Evolutionary conservation across 2,329 filamentous ascomycete genomes (phyloP), one percentile per base, ranked within the genome.

Genomic region (Periconia sp.): DNA sequence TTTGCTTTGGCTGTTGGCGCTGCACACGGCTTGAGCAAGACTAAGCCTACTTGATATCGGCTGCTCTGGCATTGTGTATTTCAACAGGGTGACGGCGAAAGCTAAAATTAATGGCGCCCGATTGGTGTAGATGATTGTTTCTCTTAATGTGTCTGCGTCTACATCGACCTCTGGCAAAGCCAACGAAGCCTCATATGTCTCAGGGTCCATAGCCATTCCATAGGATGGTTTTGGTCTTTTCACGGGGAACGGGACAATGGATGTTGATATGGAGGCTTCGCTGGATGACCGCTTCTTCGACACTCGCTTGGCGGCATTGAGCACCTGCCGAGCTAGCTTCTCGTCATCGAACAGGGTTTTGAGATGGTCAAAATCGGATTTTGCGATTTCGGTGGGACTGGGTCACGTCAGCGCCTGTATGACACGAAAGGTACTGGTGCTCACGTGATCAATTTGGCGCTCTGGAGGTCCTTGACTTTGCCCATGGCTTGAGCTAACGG

Each of bases 61-160:
- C 69, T 96, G 92, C 60, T 90, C 87, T 0, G 91, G 89, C 87
- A 92, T 93, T 0, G 90, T 95, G 67, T 88, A 86, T 44, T 89
- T 87, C 45, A 95, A 70, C 46, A 93, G 69, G 55, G 85, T 83
- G 14, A 91, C 83, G 1, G 88, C 86, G 72, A 95, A 95, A 0
- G 91, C 91, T 6, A 96, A 80, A 1, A 96, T 85, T 1, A 96
- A 76, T 1, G 92, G 91, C 2, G 92, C 91, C 40, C 92, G 81
- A 65, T 96, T 95, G 0, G 90, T 94, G 56, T 86, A 77, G 1
- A 96, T 62, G 0, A 78, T 76, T 1, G 83, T 83, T 1, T 75
- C 71, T 14, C 78, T 76, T 5, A 96, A 83, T 8, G 80, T 74
- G 1, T 83, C 80, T 61, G 89, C 86, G 45, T 86, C 79, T 27